Percentiles rank a stretch among this genome's conserved stretches.
Evolutionary conservation across 1,139 yeast genomes (phyloP).

Genomic region (Magnusiomyces suaveolens): DNA sequence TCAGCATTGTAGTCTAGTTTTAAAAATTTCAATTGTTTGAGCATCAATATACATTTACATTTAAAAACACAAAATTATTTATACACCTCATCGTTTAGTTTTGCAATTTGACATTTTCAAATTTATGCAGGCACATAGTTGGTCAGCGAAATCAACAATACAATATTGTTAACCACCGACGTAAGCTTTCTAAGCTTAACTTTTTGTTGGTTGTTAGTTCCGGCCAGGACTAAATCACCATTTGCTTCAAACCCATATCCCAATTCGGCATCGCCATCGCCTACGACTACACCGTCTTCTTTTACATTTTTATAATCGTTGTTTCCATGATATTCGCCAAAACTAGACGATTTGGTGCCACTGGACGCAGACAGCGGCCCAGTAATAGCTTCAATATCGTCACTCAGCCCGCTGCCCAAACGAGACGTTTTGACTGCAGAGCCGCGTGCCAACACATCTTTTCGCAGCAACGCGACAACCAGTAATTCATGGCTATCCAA

Average conservation of each 20-base stretch:
- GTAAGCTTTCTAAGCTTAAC: constrained; percentile 16
- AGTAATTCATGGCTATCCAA: constrained; percentile 47
- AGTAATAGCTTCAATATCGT: background rate
- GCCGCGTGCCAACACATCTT: constrained; percentile 38
- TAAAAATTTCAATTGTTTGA: no score
- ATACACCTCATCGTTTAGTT: background rate
- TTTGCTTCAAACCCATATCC: constrained; percentile 36
- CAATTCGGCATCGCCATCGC: background rate
- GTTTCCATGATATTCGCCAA: background rate
- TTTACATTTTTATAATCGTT: constrained; percentile 18
- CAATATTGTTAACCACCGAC: constrained; percentile 44
- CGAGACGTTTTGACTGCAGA: background rate
- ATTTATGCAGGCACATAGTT: constrained; percentile 16
- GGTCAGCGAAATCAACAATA: constrained; percentile 49
- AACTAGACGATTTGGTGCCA: background rate
- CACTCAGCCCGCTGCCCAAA: background rate
- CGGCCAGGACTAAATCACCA: constrained; percentile 3
- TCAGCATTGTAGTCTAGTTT: no score
- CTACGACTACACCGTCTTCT: constrained; percentile 18
- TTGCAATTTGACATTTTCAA: background rate
- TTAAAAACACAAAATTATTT: background rate
- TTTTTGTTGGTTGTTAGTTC: constrained; percentile 13
- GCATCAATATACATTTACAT: no score
- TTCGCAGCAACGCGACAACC: constrained; percentile 58
- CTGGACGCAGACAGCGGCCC: background rate